Percentiles rank a stretch among this genome's conserved stretches.
These are phyloP conservation scores for Teunomyces panamensis DNA, from an alignment of 805 yeast species.

Conservation along the genomic window DNA sequence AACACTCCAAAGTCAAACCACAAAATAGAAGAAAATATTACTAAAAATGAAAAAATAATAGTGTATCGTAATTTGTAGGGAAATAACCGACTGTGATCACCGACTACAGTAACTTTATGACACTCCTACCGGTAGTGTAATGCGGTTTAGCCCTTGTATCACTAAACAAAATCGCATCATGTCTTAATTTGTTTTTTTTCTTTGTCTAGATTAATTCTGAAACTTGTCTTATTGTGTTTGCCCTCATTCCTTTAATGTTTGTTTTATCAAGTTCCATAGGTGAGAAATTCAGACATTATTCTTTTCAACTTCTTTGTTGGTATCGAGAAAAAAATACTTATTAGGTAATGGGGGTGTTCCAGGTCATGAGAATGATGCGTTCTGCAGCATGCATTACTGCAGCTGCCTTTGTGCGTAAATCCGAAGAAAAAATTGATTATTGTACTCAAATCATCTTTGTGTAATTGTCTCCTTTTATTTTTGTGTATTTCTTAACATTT, in stretches of 20 bases:
- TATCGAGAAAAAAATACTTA: neutral
- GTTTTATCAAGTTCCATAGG: neutral
- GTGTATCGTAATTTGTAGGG: neutral
- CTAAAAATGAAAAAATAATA: neutral
- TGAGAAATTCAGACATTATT: neutral
- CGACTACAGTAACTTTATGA: neutral
- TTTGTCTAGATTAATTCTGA: neutral
- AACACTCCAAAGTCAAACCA: neutral
- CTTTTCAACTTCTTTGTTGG: neutral
- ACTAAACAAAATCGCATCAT: neutral
- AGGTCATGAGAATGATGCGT: neutral
- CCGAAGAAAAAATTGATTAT: neutral
- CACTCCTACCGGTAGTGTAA: neutral
- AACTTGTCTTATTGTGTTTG: too few relatives aligned
- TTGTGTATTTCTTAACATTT: neutral
- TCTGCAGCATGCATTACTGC: neutral
- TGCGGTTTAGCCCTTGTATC: too few relatives aligned
- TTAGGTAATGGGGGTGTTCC: neutral
- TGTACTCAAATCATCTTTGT: neutral
- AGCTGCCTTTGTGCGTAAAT: neutral
- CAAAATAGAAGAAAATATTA: constrained; percentile 1
- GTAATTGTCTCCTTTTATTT: neutral
- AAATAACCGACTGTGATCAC: neutral
- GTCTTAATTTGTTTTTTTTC: neutral
- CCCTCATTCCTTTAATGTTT: neutral